Evolutionary conservation across 768 basidiomycete genomes (phyloP).

Genomic region (Amanita subjunquillea): DNA sequence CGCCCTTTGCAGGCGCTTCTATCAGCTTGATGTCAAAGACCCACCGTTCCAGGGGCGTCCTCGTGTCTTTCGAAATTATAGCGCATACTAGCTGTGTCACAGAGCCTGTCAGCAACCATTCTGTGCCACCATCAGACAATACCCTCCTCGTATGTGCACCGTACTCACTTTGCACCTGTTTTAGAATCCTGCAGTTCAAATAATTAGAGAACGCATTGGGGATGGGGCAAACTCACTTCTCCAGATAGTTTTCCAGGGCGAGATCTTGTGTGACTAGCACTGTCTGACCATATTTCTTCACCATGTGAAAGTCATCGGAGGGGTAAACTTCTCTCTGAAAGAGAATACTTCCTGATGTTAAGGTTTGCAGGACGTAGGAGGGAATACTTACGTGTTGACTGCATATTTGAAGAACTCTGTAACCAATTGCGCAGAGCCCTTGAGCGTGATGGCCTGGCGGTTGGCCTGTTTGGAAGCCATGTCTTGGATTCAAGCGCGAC

Average conservation of each 20-base stretch:
- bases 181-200: slow-evolving; percentile 56
- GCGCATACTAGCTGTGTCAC: slow-evolving; percentile 93
- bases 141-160: not conserved
- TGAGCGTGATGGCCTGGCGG: slow-evolving; percentile 83
- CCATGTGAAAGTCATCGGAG: slow-evolving; percentile 97
- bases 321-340: slow-evolving; percentile 98
- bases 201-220: not conserved
- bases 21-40: slow-evolving; percentile 92
- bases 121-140: slow-evolving; percentile 27
- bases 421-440: slow-evolving; percentile 87
- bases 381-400: slow-evolving; percentile 76
- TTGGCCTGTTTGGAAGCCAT: slow-evolving; percentile 41
- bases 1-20: slow-evolving; percentile 42
- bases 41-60: slow-evolving; percentile 92
- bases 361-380: slow-evolving; percentile 4
- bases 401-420: slow-evolving; percentile 99
- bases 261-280: slow-evolving; percentile 93
- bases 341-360: slow-evolving; percentile 52
- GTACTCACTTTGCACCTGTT: slow-evolving; percentile 81
- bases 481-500: slow-evolving; percentile 9
- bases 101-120: slow-evolving; percentile 88
- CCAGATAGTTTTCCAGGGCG: slow-evolving; percentile 88
- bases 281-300: slow-evolving; percentile 97
- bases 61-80: slow-evolving; percentile 91
- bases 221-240: slow-evolving; percentile 35